Base-by-base conservation (phyloP, 116 monocot genomes). In the Thalassia testudinum region DNA sequence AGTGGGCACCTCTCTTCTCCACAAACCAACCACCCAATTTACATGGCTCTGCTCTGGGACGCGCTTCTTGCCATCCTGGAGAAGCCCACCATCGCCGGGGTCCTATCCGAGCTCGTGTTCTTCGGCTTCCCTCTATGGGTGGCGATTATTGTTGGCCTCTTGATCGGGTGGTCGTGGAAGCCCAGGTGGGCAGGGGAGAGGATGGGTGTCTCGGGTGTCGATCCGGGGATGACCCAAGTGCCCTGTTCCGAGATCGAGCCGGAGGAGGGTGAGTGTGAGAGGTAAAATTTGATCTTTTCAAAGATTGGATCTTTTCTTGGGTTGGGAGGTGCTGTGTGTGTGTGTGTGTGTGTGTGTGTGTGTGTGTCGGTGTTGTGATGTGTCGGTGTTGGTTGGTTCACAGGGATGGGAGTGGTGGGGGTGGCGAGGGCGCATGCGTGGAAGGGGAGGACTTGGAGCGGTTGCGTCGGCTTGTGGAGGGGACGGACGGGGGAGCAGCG, bases 111-210 rank as follows among this genome's bases (percentile, higher is more conserved):
- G 72, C 72, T 83, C 43, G 47, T 59, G 19, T n/a, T 70, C 12
- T 62, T 89, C 50, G 60, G 58, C 14, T 75, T 64, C 47, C 82
- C 78, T 1, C 43, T 87, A 1, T 81, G 82, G 75, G 25, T 69
- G n/a, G 82, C 87, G 17, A 56, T 71, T 16, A 28, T 68, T 18
- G 61, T 75, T 2, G 87, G 87, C 13, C 64, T 87, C 13, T 20
- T 87, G 2, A 61, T 78, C 16, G 87, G 87, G 37, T 87, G 87
- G 87, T 70, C 65, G 11, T 87, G 87, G 87, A 56, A 70, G 51
- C 87, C 87, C 7, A 47, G 49, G 17, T 81, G 87, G 87, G 78
- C 73, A 1, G 50, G 27, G 28, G 21, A 53, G 28, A 7, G 26
- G 27, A n/a, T n/a, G n/a, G n/a, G n/a, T n/a, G n/a, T n/a, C n/a